phyloP scores from a whole-genome alignment of 169 alveolate genomes.

The Plasmodium fragile region DNA sequence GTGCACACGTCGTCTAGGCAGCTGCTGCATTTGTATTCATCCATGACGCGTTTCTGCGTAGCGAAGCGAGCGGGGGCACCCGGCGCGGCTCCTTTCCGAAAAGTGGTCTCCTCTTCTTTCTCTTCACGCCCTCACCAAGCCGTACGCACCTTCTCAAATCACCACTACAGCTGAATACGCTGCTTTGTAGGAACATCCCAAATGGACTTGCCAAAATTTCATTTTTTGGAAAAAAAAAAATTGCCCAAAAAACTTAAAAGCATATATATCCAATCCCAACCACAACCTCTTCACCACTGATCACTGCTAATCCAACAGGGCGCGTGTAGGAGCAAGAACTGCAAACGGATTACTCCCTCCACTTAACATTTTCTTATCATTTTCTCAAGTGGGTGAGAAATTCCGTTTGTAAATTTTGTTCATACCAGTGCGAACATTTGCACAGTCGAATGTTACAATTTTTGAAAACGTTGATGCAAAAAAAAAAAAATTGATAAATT shows the following conservation, averaged over 20 bases:
- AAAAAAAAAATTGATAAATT: not conserved
- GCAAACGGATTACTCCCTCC: not conserved
- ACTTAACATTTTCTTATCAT: not conserved
- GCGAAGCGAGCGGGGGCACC: not conserved
- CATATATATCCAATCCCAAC: not conserved
- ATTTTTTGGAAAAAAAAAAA: not conserved
- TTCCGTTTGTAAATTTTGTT: not conserved
- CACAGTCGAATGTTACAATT: not conserved
- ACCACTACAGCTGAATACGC: not conserved
- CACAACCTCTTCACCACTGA: not conserved
- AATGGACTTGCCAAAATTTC: not conserved
- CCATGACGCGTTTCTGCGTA: constrained; percentile 10
- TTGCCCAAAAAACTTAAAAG: not conserved
- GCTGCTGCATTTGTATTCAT: constrained; percentile 62
- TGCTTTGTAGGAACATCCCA: not conserved
- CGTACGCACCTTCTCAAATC: not conserved
- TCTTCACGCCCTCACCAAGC: not conserved
- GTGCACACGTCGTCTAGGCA: constrained; percentile 54
- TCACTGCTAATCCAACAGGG: not conserved
- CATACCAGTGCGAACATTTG: not conserved
- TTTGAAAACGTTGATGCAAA: not conserved
- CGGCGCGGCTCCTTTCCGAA: not conserved
- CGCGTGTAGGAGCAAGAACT: not conserved
- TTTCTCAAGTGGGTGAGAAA: not conserved
- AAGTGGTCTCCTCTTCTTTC: not conserved